phyloP scores from a whole-genome alignment of 352 stramenopile species.

The Pythium biforme region DNA sequence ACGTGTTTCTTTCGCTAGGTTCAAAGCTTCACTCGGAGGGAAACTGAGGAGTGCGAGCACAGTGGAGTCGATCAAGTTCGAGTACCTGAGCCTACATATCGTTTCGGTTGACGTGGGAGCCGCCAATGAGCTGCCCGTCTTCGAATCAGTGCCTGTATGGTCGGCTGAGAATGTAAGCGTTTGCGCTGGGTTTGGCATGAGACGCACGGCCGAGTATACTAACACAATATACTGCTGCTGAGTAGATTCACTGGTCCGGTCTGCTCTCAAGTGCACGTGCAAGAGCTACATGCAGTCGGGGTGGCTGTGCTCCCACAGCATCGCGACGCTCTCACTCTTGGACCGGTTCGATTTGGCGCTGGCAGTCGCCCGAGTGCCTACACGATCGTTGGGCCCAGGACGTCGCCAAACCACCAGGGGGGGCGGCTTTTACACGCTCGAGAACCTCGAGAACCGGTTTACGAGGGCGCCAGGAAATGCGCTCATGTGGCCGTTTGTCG shows the following conservation, averaged over 20 bases:
- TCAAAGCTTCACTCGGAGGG: not conserved
- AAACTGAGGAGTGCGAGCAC: not conserved
- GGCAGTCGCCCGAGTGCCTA: not conserved
- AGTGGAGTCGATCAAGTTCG: not conserved
- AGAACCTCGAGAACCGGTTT: not conserved
- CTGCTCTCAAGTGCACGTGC: slow-evolving; percentile 1
- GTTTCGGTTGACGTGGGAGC: not conserved
- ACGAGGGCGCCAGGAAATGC: not conserved
- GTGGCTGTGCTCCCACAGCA: slow-evolving; percentile 7
- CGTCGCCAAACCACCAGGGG: not conserved
- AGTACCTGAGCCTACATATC: not conserved
- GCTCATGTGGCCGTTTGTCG: slow-evolving; percentile 2
- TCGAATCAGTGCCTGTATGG: not conserved
- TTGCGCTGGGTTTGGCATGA: not conserved
- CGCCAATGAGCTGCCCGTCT: not conserved
- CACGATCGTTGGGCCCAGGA: not conserved
- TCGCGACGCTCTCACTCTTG: not conserved
- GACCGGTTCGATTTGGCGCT: slow-evolving; percentile 4
- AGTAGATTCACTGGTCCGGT: not conserved
- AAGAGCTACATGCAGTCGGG: slow-evolving; percentile 7
- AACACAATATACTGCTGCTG: not conserved
- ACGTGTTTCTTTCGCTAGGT: not conserved
- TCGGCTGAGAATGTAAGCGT: not conserved
- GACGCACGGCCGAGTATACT: not conserved
- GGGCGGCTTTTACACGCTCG: not conserved